Evolutionary conservation across 2,329 filamentous ascomycete species (phyloP).

Genomic region (Penicillium sp.): DNA sequence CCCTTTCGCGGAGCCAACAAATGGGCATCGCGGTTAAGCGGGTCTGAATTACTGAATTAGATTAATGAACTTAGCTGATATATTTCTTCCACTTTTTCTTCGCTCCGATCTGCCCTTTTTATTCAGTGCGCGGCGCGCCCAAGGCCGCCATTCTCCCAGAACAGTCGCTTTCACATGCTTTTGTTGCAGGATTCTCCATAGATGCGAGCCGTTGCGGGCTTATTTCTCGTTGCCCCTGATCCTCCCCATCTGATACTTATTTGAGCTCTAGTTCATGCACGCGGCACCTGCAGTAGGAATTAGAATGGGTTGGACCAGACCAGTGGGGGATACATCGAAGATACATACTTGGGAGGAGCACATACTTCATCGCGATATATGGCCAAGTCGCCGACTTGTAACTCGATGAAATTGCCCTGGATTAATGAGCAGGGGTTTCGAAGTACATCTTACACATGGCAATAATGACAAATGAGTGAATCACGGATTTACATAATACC

Average conservation of each 20-base stretch:
- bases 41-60: neutral
- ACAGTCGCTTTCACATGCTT: neutral
- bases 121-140: neutral
- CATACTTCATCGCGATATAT: no score
- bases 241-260: neutral
- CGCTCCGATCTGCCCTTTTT: neutral
- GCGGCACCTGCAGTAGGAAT: neutral
- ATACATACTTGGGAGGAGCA: neutral
- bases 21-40: neutral
- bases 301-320: neutral
- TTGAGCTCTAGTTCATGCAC: neutral
- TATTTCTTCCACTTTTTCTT: neutral
- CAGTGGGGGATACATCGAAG: neutral
- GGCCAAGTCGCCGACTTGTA: no score
- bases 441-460: no score
- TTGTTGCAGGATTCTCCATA: neutral
- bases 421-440: no score
- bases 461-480: no score
- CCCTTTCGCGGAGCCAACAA: neutral
- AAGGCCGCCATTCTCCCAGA: neutral
- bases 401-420: no score
- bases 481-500: no score
- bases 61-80: neutral
- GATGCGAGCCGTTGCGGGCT: neutral
- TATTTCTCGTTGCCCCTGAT: neutral